A percentile compares a stretch with the other conserved stretches of the same genome.
Conservation (phyloP, 257 asterid genomes). For the Fraxinus anomala region DNA sequence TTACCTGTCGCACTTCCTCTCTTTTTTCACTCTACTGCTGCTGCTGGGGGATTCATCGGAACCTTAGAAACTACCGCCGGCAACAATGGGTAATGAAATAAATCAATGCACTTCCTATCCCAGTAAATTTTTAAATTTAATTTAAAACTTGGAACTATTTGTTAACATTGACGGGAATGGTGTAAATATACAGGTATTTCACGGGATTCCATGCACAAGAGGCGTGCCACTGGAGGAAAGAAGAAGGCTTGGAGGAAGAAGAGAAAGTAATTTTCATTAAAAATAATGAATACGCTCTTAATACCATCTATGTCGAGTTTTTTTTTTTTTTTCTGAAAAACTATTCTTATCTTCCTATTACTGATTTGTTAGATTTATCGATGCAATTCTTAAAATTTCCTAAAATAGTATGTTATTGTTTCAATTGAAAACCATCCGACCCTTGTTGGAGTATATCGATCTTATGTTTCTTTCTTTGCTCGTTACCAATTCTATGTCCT, state of each 20-base stretch:
- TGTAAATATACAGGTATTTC: constrained; percentile 39
- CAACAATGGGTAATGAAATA: constrained; percentile 15
- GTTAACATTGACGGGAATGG: background rate
- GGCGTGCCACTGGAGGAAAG: constrained; percentile 62
- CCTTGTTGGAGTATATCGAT: background rate
- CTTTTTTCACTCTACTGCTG: background rate
- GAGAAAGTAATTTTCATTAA: constrained; percentile 40
- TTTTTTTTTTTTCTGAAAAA: background rate
- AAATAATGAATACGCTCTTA: background rate
- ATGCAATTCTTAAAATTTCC: background rate
- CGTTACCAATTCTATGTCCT: background rate
- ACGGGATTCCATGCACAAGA: constrained; percentile 61
- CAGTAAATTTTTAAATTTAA: background rate
- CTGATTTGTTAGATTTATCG: background rate
- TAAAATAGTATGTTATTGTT: background rate
- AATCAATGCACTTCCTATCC: background rate
- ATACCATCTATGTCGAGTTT: background rate
- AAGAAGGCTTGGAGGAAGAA: constrained; percentile 61
- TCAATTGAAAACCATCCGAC: background rate
- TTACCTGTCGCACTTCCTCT: background rate
- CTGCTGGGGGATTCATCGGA: background rate
- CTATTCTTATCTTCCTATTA: background rate
- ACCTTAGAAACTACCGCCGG: constrained; percentile 16
- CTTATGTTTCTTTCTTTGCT: background rate
- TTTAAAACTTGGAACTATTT: background rate